These are phyloP conservation scores for Galeopsis tetrahit DNA, from an alignment of 257 asterid species.

Conservation along the genomic window DNA sequence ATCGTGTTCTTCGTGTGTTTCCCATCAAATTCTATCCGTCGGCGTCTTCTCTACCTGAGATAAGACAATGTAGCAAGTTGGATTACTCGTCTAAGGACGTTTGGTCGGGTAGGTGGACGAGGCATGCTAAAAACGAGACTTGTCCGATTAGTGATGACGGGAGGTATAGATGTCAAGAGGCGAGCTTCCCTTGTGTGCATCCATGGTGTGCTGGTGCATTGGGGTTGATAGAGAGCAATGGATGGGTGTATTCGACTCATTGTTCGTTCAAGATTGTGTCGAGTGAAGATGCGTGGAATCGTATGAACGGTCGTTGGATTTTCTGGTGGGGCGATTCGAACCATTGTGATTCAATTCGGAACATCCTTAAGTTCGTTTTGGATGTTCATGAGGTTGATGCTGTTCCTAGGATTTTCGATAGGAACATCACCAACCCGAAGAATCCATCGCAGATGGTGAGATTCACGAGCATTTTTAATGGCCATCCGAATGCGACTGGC, in stretches of 20 bases:
- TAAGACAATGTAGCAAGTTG: conserved; percentile 52
- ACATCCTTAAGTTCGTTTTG: conserved; percentile 70
- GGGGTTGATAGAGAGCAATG: conserved; percentile 81
- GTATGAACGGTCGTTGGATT: conserved; percentile 72
- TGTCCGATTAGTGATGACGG: conserved; percentile 74
- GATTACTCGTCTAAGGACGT: conserved; percentile 57
- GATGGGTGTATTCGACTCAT: conserved; percentile 92
- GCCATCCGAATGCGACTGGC: conserved; percentile 62
- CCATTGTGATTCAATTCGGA: conserved; percentile 84
- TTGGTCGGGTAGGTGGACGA: conserved; percentile 96
- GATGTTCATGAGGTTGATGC: conserved; percentile 45
- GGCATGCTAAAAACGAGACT: conserved; percentile 67
- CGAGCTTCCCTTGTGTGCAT: conserved; percentile 57
- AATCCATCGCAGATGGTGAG: conserved; percentile 65
- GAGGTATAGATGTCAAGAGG: conserved; percentile 74
- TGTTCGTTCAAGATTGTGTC: conserved; percentile 78
- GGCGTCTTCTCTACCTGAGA: conserved; percentile 41
- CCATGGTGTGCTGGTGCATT: conserved; percentile 87
- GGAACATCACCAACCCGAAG: conserved; percentile 75
- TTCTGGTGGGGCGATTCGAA: conserved; percentile 99
- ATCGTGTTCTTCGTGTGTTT: conserved; percentile 60
- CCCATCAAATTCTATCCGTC: conserved; percentile 56
- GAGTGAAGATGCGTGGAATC: conserved; percentile 63
- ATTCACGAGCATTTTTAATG: conserved; percentile 84
- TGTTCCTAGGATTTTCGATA: conserved; percentile 71